Conservation (phyloP, 352 stramenopile species). For the Pythium monospermum region DNA sequence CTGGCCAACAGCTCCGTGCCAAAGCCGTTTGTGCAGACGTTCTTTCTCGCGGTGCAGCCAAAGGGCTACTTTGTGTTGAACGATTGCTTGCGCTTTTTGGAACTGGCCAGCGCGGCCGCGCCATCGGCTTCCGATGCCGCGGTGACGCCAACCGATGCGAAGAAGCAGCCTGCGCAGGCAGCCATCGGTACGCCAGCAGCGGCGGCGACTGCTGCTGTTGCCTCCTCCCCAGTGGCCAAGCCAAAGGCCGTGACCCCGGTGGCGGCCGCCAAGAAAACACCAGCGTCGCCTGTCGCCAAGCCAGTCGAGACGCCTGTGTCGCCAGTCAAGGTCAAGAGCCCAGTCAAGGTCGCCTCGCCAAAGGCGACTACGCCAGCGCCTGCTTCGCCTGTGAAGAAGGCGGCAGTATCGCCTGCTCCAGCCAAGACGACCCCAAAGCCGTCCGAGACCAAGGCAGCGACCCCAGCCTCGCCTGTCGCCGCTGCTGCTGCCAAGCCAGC, state of each 20-base stretch:
- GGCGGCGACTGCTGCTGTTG: too few species aligned
- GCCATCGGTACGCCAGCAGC: slow-evolving; percentile 36
- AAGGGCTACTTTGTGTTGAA: slow-evolving; percentile 89
- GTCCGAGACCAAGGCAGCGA: slow-evolving; percentile 29
- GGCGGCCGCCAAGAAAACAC: slow-evolving; percentile 24
- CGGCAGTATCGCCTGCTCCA: slow-evolving; percentile 23
- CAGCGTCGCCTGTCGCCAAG: slow-evolving; percentile 13
- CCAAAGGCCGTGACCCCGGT: slow-evolving; percentile 14
- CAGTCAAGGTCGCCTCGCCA: slow-evolving; percentile 22
- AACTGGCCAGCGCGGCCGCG: slow-evolving; percentile 37
- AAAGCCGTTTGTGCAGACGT: slow-evolving; percentile 84
- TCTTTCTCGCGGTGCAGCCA: slow-evolving; percentile 82
- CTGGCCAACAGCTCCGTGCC: slow-evolving; percentile 39
- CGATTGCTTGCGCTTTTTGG: slow-evolving; percentile 82
- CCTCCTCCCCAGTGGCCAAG: slow-evolving; percentile 17
- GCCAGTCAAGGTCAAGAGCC: slow-evolving; percentile 27
- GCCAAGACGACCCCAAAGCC: slow-evolving; percentile 34
- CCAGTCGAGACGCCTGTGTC: slow-evolving; percentile 21
- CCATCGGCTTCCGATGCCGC: slow-evolving; percentile 21
- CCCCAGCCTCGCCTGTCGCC: slow-evolving; percentile 24
- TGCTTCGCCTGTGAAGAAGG: not conserved
- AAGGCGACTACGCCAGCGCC: slow-evolving; percentile 17
- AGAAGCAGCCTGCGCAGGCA: slow-evolving; percentile 29
- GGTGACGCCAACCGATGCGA: slow-evolving; percentile 24
- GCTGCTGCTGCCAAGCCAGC: slow-evolving; percentile 16